Conservation (phyloP, 805 yeast genomes). For the Saccharomyces eubayanus region DNA sequence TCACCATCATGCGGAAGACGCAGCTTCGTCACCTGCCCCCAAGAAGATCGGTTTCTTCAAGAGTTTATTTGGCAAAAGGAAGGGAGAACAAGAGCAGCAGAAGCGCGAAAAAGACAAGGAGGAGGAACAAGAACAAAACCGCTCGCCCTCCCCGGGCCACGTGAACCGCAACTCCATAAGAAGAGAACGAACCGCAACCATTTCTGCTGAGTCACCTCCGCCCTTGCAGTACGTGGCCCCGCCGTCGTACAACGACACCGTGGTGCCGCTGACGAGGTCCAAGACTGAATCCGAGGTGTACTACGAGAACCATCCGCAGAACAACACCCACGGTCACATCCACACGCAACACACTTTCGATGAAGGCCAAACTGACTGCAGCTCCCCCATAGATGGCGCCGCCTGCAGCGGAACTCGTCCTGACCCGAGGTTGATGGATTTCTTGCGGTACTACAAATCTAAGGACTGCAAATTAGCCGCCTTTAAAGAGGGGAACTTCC, state of each 20-base stretch:
- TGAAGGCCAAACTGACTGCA: neutral
- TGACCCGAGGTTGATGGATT: constrained; percentile 42
- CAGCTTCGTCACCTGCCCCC: neutral
- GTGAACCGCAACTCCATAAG: neutral
- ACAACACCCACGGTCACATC: constrained; percentile 9
- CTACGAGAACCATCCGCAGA: neutral
- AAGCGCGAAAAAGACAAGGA: neutral
- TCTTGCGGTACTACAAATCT: constrained; percentile 34
- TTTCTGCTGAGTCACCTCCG: neutral
- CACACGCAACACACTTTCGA: constrained; percentile 4
- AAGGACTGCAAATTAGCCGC: constrained; percentile 20
- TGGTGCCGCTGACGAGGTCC: constrained; percentile 12
- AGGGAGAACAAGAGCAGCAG: constrained; percentile 6
- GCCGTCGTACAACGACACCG: neutral
- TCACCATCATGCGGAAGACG: neutral
- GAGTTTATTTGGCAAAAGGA: constrained; percentile 28
- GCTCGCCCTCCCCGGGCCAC: neutral
- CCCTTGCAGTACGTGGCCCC: neutral
- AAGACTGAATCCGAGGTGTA: constrained; percentile 14
- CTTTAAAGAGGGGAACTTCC: constrained; percentile 13
- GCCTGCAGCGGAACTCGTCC: constrained; percentile 6
- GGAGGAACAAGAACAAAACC: neutral
- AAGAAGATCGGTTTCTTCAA: constrained; percentile 32
- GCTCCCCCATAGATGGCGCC: constrained; percentile 6
- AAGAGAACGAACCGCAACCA: constrained; percentile 7